These are phyloP conservation scores for Paradendryphiella salina DNA, from an alignment of 2,329 filamentous ascomycete species.

Conservation along the genomic window DNA sequence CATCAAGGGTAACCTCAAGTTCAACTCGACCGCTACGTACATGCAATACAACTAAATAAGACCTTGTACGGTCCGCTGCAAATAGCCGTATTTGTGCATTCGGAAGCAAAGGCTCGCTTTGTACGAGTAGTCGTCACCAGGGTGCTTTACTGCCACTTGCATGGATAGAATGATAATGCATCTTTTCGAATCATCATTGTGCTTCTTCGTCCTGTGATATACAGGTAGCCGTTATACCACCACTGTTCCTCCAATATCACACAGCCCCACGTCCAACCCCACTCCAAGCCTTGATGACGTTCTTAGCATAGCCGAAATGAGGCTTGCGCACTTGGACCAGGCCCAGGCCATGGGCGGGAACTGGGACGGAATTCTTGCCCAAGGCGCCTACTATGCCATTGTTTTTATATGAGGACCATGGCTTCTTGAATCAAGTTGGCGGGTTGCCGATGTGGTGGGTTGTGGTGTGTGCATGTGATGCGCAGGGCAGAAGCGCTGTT, in stretches of 20 bases:
- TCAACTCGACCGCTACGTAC: conserved; percentile 97
- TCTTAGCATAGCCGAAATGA: conserved; percentile 41
- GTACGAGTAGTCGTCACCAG: conserved; percentile 8
- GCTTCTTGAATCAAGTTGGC: conserved; percentile 54
- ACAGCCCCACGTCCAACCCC: conserved; percentile 45
- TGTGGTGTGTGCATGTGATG: conserved; percentile 29
- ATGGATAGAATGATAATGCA: conserved; percentile 1
- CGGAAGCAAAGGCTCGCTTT: conserved; percentile 1
- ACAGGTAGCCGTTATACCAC: conserved; percentile 32
- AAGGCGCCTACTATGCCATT: conserved; percentile 34
- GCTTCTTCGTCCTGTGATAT: not conserved
- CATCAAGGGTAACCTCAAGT: conserved; percentile 98
- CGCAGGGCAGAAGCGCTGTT: conserved; percentile 21
- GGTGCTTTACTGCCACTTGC: not conserved
- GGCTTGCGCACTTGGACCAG: conserved; percentile 51
- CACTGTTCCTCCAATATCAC: conserved; percentile 55
- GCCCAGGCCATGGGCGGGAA: conserved; percentile 48
- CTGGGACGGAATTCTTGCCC: conserved; percentile 52
- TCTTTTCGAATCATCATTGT: not conserved
- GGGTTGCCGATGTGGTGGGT: conserved; percentile 51
- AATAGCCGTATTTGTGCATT: not conserved
- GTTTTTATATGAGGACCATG: conserved; percentile 52
- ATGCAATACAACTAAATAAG: conserved; percentile 91
- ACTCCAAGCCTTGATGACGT: conserved; percentile 48
- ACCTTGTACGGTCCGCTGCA: not conserved